Percentiles rank a stretch among this genome's conserved stretches.
Evolutionary conservation across 805 yeast species (phyloP).

Genomic region (Ascoidea asiatica): DNA sequence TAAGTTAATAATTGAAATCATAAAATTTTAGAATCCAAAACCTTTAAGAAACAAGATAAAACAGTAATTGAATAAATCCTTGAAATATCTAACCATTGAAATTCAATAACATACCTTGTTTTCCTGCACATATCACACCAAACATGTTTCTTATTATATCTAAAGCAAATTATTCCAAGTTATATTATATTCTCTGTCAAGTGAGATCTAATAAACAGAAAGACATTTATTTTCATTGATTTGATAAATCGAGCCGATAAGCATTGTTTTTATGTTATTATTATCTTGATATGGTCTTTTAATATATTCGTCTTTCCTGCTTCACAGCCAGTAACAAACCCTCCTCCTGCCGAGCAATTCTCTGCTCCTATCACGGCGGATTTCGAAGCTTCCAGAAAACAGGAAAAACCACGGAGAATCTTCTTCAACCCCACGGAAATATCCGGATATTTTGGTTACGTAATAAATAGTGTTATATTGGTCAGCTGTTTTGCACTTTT

Average conservation of each 20-base stretch:
- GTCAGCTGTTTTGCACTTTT: no score
- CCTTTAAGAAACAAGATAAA: background rate
- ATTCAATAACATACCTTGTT: conserved; percentile 29
- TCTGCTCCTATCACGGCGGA: no score
- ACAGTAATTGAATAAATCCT: background rate
- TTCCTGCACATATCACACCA: conserved; percentile 66
- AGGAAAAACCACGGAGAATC: no score
- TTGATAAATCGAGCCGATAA: background rate
- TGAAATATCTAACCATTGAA: background rate
- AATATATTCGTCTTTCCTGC: no score
- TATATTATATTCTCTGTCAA: background rate
- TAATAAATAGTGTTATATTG: no score
- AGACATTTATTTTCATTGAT: background rate
- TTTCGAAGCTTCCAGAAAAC: no score
- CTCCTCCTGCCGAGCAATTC: no score
- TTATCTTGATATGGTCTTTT: background rate
- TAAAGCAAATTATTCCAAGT: background rate
- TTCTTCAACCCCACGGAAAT: no score
- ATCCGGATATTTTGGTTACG: no score
- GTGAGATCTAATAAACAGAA: background rate
- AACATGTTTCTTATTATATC: conserved; percentile 30
- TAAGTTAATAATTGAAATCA: background rate
- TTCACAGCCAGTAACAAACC: no score
- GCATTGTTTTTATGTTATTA: background rate
- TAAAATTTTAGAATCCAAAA: background rate